Conservation (phyloP, 768 basidiomycete species). For the Lyophyllum decastes region DNA sequence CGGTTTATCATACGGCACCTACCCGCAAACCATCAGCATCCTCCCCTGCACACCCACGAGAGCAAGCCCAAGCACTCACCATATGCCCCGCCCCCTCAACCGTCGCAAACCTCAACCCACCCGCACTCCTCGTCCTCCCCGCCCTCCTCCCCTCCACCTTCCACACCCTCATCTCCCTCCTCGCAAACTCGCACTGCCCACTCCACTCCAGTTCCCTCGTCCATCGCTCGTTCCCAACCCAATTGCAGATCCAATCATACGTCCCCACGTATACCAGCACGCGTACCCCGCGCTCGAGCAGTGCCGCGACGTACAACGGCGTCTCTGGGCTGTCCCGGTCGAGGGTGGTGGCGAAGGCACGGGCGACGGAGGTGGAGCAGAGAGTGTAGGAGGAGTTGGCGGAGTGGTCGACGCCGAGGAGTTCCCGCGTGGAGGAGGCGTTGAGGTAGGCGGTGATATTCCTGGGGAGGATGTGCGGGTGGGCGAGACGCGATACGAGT, state of each 20-base stretch:
- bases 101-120: conserved; percentile 64
- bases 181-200: conserved; percentile 47
- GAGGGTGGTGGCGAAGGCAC: conserved; percentile 45
- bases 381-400: conserved; percentile 34
- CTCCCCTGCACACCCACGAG: neutral
- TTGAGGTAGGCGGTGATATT: conserved; percentile 64
- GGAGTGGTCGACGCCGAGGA: conserved; percentile 63
- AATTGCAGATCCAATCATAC: conserved; percentile 79
- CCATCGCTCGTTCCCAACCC: conserved; percentile 76
- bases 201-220: conserved; percentile 71
- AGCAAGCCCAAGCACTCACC: conserved; percentile 34
- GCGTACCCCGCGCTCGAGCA: conserved; percentile 72
- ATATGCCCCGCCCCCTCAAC: conserved; percentile 75
- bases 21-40: conserved; percentile 8
- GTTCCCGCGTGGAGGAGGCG: conserved; percentile 48
- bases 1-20: conserved; percentile 66
- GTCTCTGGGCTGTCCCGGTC: conserved; percentile 46
- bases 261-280: conserved; percentile 72
- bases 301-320: conserved; percentile 57
- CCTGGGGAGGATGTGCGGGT: conserved; percentile 29
- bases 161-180: conserved; percentile 57
- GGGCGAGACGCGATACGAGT: neutral
- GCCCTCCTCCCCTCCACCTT: conserved; percentile 44
- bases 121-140: conserved; percentile 39
- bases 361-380: conserved; percentile 38